These are phyloP conservation scores for Ceratocystis ficicola DNA, from an alignment of 2,329 filamentous ascomycete genomes.

Conservation along the genomic window DNA sequence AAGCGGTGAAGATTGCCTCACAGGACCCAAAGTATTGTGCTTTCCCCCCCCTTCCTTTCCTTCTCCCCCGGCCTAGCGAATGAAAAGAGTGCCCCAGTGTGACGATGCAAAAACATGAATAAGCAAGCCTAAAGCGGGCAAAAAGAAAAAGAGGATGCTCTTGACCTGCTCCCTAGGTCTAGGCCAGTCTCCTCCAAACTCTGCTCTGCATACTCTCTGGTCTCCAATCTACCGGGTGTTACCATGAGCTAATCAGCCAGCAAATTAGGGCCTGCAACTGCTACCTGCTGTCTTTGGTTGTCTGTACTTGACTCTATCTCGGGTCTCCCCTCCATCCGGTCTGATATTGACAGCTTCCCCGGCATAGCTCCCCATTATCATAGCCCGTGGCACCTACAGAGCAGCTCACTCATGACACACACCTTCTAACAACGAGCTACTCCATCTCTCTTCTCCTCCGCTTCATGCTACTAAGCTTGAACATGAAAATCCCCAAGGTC, in stretches of 20 bases:
- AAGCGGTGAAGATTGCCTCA: background rate
- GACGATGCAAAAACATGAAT: background rate
- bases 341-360: background rate
- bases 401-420: background rate
- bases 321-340: background rate
- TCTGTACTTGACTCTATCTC: background rate
- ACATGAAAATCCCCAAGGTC: background rate
- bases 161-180: too few species aligned
- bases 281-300: background rate
- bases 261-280: too few species aligned
- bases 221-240: too few species aligned
- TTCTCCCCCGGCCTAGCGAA: background rate
- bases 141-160: background rate
- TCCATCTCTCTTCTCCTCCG: background rate
- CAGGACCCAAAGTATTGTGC: background rate
- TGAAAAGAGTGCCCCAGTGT: too few species aligned
- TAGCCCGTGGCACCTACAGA: background rate
- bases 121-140: background rate
- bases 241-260: too few species aligned
- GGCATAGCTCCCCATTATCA: background rate
- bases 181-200: too few species aligned
- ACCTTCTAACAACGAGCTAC: background rate
- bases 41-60: background rate
- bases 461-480: background rate
- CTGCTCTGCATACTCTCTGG: too few species aligned